Evolutionary conservation across 1,284 basidiomycete species (phyloP).

Genomic region (Heterobasidion annosum): DNA sequence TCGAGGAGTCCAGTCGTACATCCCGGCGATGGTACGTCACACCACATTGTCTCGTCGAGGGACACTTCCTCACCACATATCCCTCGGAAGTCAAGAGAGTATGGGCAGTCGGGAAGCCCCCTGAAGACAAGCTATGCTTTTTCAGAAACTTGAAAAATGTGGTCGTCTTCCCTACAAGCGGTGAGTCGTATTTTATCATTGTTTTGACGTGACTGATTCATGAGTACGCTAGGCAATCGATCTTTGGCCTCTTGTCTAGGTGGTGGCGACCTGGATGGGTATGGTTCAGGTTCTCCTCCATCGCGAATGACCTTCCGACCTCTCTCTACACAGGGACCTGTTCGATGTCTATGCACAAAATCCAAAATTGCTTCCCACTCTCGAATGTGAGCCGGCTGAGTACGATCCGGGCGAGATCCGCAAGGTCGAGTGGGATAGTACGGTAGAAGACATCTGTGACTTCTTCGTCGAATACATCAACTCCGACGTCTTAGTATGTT

Average conservation of each 20-base stretch:
- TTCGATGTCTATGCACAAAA: constrained; percentile 27
- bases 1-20: constrained; percentile 58
- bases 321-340: constrained; percentile 18
- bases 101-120: constrained; percentile 63
- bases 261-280: constrained; percentile 59
- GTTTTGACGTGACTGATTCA: too few species aligned
- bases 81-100: constrained; percentile 51
- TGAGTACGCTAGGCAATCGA: neutral
- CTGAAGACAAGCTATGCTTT: constrained; percentile 41
- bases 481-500: constrained; percentile 61
- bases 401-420: constrained; percentile 32
- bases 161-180: constrained; percentile 63
- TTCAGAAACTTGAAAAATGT: constrained; percentile 61
- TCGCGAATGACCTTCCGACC: neutral
- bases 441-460: constrained; percentile 68
- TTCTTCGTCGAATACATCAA: constrained; percentile 81
- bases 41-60: constrained; percentile 42
- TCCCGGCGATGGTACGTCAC: constrained; percentile 59
- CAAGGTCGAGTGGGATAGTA: constrained; percentile 36
- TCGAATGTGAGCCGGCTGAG: constrained; percentile 38
- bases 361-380: constrained; percentile 40
- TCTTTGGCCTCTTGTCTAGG: neutral
- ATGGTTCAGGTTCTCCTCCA: constrained; percentile 13
- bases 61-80: neutral
- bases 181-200: constrained; percentile 23